Evolutionary conservation across 2,329 filamentous ascomycete species (phyloP).

Genomic region (Sclerotinia minor): DNA sequence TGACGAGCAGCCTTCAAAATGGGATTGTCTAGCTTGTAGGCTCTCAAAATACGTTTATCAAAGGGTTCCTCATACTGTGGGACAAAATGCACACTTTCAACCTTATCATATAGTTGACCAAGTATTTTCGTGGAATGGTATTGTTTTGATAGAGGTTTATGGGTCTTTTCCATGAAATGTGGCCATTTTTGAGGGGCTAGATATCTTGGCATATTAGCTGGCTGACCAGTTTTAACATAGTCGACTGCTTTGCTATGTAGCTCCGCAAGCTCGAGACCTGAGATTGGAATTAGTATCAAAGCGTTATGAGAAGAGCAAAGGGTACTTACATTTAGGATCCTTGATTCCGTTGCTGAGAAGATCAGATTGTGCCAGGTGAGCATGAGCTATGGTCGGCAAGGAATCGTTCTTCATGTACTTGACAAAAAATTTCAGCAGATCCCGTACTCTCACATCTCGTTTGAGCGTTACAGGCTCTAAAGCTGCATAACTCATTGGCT

Average conservation of each 20-base stretch:
- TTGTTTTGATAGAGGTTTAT: constrained; percentile 46
- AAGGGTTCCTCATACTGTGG: constrained; percentile 74
- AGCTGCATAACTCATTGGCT: constrained; percentile 75
- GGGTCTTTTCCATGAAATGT: constrained; percentile 80
- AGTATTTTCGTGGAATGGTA: constrained; percentile 73
- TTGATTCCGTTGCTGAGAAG: constrained; percentile 59
- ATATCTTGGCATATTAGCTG: constrained; percentile 63
- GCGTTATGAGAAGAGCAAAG: background rate
- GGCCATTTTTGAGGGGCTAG: constrained; percentile 69
- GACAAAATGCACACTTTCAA: constrained; percentile 64
- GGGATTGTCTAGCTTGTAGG: constrained; percentile 56
- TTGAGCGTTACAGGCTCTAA: constrained; percentile 56
- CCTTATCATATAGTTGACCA: constrained; percentile 78
- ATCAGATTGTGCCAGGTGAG: constrained; percentile 81
- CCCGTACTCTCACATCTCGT: constrained; percentile 65
- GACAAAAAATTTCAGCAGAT: constrained; percentile 84
- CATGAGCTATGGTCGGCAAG: constrained; percentile 74
- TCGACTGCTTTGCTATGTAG: constrained; percentile 92
- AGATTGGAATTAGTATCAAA: constrained; percentile 23
- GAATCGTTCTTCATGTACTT: constrained; percentile 89
- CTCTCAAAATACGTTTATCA: constrained; percentile 69
- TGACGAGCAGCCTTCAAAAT: constrained; percentile 59
- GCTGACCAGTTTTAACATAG: constrained; percentile 85
- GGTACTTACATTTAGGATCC: constrained; percentile 61
- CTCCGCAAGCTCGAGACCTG: constrained; percentile 67